These are phyloP conservation scores for Lachnellula occidentalis DNA, from an alignment of 2,329 filamentous ascomycete genomes.

Conservation along the genomic window DNA sequence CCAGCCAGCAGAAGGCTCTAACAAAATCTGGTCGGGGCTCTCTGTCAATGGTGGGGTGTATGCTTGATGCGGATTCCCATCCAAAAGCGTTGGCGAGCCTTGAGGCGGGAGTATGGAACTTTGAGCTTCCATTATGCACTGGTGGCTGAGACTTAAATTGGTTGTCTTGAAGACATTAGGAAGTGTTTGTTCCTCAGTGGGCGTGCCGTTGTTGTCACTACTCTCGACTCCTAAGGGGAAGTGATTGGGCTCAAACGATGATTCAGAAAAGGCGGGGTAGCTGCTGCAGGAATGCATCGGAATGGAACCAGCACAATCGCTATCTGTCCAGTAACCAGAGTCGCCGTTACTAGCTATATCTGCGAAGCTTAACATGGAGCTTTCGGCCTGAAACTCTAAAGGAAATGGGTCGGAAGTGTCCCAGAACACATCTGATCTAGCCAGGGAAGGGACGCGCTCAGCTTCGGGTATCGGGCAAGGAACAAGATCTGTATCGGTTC, in stretches of 20 bases:
- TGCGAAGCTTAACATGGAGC: conserved; percentile 1
- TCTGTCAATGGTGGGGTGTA: background rate
- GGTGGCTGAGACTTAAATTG: background rate
- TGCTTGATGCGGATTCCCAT: background rate
- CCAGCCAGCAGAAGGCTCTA: background rate
- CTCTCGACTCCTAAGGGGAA: background rate
- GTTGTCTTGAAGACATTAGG: background rate
- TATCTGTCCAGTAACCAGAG: conserved; percentile 8
- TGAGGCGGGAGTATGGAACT: background rate
- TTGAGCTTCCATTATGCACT: background rate
- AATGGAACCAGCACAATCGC: background rate
- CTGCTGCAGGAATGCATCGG: conserved; percentile 1
- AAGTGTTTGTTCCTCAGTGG: background rate
- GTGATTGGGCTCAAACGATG: background rate
- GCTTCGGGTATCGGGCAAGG: background rate
- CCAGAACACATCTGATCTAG: conserved; percentile 1
- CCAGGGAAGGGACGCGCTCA: background rate
- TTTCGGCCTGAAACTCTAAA: background rate
- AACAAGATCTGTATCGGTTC: background rate
- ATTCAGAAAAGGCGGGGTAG: background rate
- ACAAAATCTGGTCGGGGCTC: background rate
- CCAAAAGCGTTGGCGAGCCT: too few relatives aligned
- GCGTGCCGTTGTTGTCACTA: background rate
- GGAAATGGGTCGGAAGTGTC: background rate
- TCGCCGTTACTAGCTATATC: background rate